phyloP scores from a whole-genome alignment of 371 early-diverging fungal genomes.

The Saksenaea vasiformis region DNA sequence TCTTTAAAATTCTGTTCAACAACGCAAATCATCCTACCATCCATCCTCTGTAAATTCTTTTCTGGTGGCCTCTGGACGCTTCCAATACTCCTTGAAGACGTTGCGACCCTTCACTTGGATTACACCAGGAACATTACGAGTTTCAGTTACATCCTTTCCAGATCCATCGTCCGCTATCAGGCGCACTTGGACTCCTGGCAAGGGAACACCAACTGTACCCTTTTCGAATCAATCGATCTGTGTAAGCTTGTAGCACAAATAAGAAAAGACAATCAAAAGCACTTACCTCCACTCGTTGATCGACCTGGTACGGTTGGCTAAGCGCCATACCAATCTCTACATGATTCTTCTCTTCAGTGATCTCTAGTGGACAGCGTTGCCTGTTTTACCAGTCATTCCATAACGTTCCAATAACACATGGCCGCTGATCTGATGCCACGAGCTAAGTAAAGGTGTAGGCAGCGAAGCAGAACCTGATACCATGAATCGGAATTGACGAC shows the following conservation, averaged over 20 bases:
- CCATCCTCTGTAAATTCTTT: conserved; percentile 72
- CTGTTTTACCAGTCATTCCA: conserved; percentile 71
- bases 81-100: conserved; percentile 79
- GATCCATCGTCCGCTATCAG: conserved; percentile 52
- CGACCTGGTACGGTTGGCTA: conserved; percentile 62
- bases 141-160: conserved; percentile 50
- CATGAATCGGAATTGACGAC: conserved; percentile 74
- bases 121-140: conserved; percentile 61
- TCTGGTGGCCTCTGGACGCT: conserved; percentile 71
- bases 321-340: conserved; percentile 86
- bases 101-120: conserved; percentile 69
- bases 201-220: conserved; percentile 79
- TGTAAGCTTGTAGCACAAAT: not conserved
- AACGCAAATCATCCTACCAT: conserved; percentile 46
- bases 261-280: not conserved
- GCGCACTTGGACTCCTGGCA: conserved; percentile 70
- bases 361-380: not conserved
- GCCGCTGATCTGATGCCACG: conserved; percentile 69
- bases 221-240: not conserved
- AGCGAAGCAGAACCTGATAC: conserved; percentile 81
- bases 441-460: conserved; percentile 62
- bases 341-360: not conserved
- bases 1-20: not conserved
- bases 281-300: conserved; percentile 51
- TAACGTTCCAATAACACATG: conserved; percentile 82